phyloP scores from a whole-genome alignment of 106 monocot species.

The Hemerocallis citrina region DNA sequence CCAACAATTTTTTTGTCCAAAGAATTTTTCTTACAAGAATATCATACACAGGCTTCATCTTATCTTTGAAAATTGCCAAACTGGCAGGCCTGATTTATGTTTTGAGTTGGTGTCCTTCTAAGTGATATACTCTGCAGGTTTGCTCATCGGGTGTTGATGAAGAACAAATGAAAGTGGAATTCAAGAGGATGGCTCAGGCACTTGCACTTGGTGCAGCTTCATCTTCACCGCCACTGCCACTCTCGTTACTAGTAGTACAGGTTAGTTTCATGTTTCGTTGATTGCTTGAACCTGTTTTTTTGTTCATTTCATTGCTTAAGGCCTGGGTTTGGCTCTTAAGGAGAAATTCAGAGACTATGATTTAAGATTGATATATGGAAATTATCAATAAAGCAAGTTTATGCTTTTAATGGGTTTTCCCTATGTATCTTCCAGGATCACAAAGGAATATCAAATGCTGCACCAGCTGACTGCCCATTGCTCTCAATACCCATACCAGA shows the following conservation, averaged over 20 bases:
- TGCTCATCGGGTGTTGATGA: constrained; percentile 61
- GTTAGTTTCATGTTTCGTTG: constrained; percentile 18
- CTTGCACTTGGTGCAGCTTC: constrained; percentile 52
- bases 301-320: not conserved
- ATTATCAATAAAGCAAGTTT: not conserved
- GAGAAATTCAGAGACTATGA: not conserved
- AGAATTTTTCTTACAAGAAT: too few relatives aligned
- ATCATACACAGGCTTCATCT: too few relatives aligned
- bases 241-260: constrained; percentile 77
- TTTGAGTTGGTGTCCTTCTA: not conserved
- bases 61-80: not conserved
- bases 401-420: not conserved
- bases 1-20: too few relatives aligned
- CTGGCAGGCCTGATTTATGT: too few relatives aligned
- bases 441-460: constrained; percentile 91
- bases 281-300: not conserved
- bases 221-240: constrained; percentile 72
- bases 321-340: not conserved
- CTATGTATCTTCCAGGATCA: constrained; percentile 54
- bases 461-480: constrained; percentile 85
- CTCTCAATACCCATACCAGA: constrained; percentile 39
- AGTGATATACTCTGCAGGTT: constrained; percentile 33
- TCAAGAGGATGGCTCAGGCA: constrained; percentile 46
- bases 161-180: constrained; percentile 56
- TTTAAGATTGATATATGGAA: constrained; percentile 1